Conservation (phyloP, 140 eudicot genomes). For the Oenanthe javanica region DNA sequence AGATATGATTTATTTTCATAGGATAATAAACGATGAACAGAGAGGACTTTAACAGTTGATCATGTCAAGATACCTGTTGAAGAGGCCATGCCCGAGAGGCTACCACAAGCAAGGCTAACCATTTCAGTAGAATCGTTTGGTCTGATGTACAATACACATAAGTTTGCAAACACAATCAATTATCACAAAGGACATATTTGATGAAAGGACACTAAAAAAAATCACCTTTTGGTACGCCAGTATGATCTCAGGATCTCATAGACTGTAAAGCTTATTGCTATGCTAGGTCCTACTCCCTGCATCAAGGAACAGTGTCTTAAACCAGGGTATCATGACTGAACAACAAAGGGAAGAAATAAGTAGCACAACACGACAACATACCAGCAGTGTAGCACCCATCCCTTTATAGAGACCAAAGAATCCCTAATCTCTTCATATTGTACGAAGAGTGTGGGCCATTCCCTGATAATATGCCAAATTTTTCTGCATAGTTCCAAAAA, state of each 20-base stretch:
- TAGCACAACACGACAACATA: conserved; percentile 10
- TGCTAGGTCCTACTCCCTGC: conserved; percentile 96
- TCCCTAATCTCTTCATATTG: conserved; percentile 87
- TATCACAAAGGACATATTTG: neutral
- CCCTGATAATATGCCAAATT: conserved; percentile 68
- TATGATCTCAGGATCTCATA: conserved; percentile 56
- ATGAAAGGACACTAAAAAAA: neutral
- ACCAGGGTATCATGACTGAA: neutral
- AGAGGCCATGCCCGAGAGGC: conserved; percentile 86
- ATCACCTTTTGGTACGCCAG: conserved; percentile 43
- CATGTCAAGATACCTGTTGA: conserved; percentile 51
- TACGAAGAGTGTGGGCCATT: conserved; percentile 60
- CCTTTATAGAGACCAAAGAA: conserved; percentile 81
- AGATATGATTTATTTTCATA: neutral
- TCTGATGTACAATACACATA: conserved; percentile 27
- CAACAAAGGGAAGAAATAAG: neutral
- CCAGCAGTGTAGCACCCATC: conserved; percentile 86
- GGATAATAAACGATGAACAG: no score
- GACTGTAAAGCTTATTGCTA: conserved; percentile 84
- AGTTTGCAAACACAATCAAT: neutral
- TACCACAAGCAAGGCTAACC: conserved; percentile 82
- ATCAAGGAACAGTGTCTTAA: conserved; percentile 9
- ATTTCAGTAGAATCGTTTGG: conserved; percentile 65
- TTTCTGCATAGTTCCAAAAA: conserved; percentile 36
- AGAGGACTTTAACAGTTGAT: no score